Base-by-base conservation (phyloP, 345 rosid genomes). In the Anastatica hierochuntica region DNA sequence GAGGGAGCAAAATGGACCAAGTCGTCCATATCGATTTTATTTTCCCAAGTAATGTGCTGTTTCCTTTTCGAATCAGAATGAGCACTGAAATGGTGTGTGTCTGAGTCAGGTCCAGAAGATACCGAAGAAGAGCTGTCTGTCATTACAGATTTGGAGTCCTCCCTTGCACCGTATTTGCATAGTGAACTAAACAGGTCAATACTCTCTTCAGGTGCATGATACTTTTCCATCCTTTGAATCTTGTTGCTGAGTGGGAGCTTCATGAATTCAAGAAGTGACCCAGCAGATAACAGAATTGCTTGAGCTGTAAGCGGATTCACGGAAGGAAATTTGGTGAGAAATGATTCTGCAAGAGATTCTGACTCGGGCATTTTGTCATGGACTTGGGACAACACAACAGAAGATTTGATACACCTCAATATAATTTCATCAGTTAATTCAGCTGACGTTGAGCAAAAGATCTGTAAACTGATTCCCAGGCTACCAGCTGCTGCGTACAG, bases 401-500 rank as follows among this genome's bases (percentile, higher is more conserved):
- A 74, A 74, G 68, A 56, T 38, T 42, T 68, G 60, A 88, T 83
- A 71, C 81, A 77, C 67, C 68, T 77, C 54, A 80, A 34, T 66
- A 92, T 76, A 34, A 85, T 83, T 54, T 83, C 94, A 72, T 83
- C 85, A 11, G 87, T 88, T 60, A 76, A 62, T 26, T 79, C 80
- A 17, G 84, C 71, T 70, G 94, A 80, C 45, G 81, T 56, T 62
- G 95, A 81, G 68, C 76, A 88, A 68, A 88, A 76, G 13, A 92
- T 72, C 79, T 92, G 98, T 40, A 92, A 68, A 64, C 75, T 80
- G 63, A 92, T 73, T 66, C 95, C 94, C 77, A 92, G 70, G 72
- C 89, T 82, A 67, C 88, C 90, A 60, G 99, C 95, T 43, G 84
- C 95, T 1, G 94, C 95, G 69, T 85, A 88, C 21, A 92, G 79